Evolutionary conservation across 2,329 filamentous ascomycete genomes (phyloP).

Genomic region (Aspergillus spinulosporus): DNA sequence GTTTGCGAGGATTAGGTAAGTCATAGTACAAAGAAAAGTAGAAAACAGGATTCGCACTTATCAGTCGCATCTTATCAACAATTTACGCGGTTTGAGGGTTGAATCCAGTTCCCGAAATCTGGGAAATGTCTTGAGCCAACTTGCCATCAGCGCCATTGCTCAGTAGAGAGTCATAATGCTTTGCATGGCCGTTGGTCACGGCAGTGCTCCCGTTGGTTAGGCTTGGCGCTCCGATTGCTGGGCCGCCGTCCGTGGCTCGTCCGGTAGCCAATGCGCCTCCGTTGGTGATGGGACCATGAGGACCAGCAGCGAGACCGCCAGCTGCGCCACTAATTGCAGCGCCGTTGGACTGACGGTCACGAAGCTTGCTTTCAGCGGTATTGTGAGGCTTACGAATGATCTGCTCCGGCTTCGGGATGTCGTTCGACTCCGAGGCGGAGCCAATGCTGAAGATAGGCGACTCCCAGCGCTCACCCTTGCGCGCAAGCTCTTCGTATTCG

Average conservation of each 20-base stretch:
- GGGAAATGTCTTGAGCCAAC: constrained; percentile 2
- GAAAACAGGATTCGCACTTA: background rate
- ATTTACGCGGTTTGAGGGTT: constrained; percentile 27
- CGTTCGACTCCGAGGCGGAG: constrained; percentile 67
- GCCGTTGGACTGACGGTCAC: background rate
- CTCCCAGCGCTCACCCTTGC: constrained; percentile 90
- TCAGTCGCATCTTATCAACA: background rate
- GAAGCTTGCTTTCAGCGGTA: constrained; percentile 25
- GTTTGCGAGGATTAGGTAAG: constrained; percentile 7
- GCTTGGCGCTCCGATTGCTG: background rate
- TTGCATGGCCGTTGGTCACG: constrained; percentile 17
- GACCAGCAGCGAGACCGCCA: constrained; percentile 12
- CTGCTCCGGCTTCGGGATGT: constrained; percentile 62
- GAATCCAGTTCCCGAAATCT: constrained; percentile 22
- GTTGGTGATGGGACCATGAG: constrained; percentile 20
- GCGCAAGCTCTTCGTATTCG: constrained; percentile 84
- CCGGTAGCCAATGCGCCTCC: constrained; percentile 14
- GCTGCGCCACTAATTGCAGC: constrained; percentile 20
- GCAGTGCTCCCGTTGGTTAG: constrained; percentile 1
- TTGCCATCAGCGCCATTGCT: constrained; percentile 15
- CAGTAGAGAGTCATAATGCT: background rate
- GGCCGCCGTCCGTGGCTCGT: constrained; percentile 6
- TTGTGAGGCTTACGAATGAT: constrained; percentile 62
- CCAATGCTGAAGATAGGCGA: constrained; percentile 91
- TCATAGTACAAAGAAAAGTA: constrained; percentile 8